Conservation (phyloP, 2,329 filamentous ascomycete species). For the Colletotrichum sp. region DNA sequence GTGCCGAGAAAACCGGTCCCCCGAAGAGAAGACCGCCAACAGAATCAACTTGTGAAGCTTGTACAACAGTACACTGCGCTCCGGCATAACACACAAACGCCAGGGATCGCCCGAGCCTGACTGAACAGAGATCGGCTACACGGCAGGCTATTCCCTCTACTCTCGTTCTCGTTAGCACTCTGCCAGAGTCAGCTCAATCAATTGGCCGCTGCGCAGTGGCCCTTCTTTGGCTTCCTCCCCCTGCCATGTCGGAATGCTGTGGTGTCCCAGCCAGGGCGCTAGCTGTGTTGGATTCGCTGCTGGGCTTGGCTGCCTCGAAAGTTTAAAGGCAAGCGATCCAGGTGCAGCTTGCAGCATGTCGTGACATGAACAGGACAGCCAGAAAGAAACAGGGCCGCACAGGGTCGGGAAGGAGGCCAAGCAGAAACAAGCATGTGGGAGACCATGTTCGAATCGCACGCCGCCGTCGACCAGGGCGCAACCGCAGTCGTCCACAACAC, state of each 20-base stretch:
- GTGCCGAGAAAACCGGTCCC: constrained; percentile 2
- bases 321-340: neutral
- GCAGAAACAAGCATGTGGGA: neutral
- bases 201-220: neutral
- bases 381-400: neutral
- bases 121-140: neutral
- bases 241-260: neutral
- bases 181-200: neutral
- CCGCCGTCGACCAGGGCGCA: neutral
- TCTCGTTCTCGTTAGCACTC: neutral
- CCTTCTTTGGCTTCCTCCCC: neutral
- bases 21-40: neutral
- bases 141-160: neutral
- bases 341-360: neutral
- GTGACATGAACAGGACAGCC: neutral
- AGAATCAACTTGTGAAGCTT: neutral
- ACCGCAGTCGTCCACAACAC: neutral
- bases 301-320: neutral
- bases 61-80: neutral
- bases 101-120: constrained; percentile 3
- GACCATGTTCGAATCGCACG: constrained; percentile 8
- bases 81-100: neutral
- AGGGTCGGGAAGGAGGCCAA: neutral
- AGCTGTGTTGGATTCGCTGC: neutral
- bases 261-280: neutral